Percentiles rank a stretch among this genome's conserved stretches.
Conservation (phyloP, 1,284 basidiomycete species). For the Albatrellus sp. region DNA sequence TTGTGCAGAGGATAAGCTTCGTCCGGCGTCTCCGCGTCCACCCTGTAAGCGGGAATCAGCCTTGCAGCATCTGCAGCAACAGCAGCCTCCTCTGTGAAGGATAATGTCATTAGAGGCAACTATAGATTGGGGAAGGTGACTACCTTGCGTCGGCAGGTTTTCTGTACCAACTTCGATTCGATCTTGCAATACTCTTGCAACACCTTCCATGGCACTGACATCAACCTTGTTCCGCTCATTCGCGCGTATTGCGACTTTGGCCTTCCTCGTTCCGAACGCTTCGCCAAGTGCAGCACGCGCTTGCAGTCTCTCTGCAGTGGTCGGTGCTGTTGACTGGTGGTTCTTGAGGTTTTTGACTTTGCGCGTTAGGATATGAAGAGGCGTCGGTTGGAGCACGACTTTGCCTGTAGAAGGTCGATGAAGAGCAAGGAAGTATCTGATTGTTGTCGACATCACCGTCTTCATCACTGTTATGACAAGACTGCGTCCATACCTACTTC, state of each 20-base stretch:
- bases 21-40: slow-evolving; percentile 47
- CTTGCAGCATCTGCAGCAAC: slow-evolving; percentile 46
- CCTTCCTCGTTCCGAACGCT: slow-evolving; percentile 89
- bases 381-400: slow-evolving; percentile 54
- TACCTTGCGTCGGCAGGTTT: slow-evolving; percentile 56
- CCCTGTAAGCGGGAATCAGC: slow-evolving; percentile 66
- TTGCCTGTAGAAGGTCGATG: slow-evolving; percentile 62
- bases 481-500: slow-evolving; percentile 43
- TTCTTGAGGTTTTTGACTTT: slow-evolving; percentile 76
- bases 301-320: slow-evolving; percentile 41
- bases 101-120: slow-evolving; percentile 1
- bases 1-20: slow-evolving; percentile 69
- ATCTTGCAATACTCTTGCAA: slow-evolving; percentile 68
- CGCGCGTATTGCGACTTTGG: slow-evolving; percentile 73
- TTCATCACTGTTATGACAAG: neutral
- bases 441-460: neutral
- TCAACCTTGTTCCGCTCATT: slow-evolving; percentile 83
- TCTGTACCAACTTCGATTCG: slow-evolving; percentile 65
- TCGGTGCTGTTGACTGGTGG: slow-evolving; percentile 38
- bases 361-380: slow-evolving; percentile 66
- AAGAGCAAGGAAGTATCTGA: slow-evolving; percentile 55
- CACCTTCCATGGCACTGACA: slow-evolving; percentile 71
- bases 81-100: slow-evolving; percentile 47
- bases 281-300: slow-evolving; percentile 76
- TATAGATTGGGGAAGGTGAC: neutral